A percentile compares a stretch with the other conserved stretches of the same genome.
Conservation (phyloP, 371 early-diverging fungal species). For the Cokeromyces recurvatus region DNA sequence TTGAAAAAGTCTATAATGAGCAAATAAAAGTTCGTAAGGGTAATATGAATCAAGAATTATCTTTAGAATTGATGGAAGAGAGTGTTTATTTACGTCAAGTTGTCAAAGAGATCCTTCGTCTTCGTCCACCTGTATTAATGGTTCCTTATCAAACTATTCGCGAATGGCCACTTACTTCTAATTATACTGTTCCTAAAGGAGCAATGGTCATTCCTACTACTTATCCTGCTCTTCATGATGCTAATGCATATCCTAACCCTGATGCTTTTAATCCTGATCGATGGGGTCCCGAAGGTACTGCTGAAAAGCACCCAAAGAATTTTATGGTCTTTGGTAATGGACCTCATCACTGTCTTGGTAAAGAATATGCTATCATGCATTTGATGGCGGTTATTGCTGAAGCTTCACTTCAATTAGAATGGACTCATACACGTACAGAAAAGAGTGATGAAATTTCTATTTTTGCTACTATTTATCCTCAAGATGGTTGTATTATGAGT, state of each 20-base stretch:
- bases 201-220: conserved; percentile 40
- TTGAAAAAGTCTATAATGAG: conserved; percentile 38
- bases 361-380: conserved; percentile 35
- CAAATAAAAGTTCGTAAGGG: conserved; percentile 33
- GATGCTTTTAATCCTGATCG: conserved; percentile 36
- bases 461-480: conserved; percentile 52
- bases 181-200: conserved; percentile 42
- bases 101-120: conserved; percentile 44
- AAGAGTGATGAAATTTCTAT: conserved; percentile 50
- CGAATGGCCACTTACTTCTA: conserved; percentile 39
- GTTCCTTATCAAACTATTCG: conserved; percentile 45
- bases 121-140: conserved; percentile 51
- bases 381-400: conserved; percentile 32
- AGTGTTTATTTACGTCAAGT: conserved; percentile 43
- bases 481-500: conserved; percentile 50
- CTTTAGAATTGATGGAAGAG: conserved; percentile 41
- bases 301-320: conserved; percentile 34
- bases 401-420: conserved; percentile 26
- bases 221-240: conserved; percentile 38
- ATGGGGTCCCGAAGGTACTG: conserved; percentile 33
- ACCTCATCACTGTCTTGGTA: conserved; percentile 37
- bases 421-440: conserved; percentile 32
- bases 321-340: conserved; percentile 37
- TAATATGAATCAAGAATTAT: conserved; percentile 21
- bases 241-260: conserved; percentile 30